Evolutionary conservation across 495 filamentous ascomycete species (phyloP).

Genomic region (Penicillium goetzii): DNA sequence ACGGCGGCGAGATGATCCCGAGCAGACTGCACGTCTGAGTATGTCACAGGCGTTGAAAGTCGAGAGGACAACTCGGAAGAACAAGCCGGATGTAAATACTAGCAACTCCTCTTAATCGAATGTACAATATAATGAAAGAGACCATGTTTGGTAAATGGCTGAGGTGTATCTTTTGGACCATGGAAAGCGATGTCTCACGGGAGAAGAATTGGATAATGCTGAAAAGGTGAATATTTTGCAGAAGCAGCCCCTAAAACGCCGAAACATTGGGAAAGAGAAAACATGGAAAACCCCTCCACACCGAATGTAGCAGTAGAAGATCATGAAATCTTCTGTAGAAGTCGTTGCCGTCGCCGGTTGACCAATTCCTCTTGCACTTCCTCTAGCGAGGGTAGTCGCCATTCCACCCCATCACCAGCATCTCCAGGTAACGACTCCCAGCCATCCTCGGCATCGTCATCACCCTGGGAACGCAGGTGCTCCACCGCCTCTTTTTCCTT

Average conservation of each 20-base stretch:
- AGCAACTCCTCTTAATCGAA: conserved; percentile 27
- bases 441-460: conserved; percentile 53
- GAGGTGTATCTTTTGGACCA: conserved; percentile 29
- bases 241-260: conserved; percentile 35
- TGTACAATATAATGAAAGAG: conserved; percentile 31
- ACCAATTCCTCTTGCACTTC: conserved; percentile 93
- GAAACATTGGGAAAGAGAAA: conserved; percentile 23
- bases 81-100: conserved; percentile 30
- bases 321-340: conserved; percentile 79
- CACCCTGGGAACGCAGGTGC: conserved; percentile 55
- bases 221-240: conserved; percentile 26
- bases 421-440: conserved; percentile 92
- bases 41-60: conserved; percentile 48
- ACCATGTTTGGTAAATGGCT: conserved; percentile 4
- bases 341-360: conserved; percentile 76
- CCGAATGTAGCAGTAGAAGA: conserved; percentile 4
- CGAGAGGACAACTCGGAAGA: conserved; percentile 41
- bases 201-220: conserved; percentile 18
- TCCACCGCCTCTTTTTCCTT: conserved; percentile 84
- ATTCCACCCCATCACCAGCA: conserved; percentile 77
- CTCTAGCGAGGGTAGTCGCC: conserved; percentile 82
- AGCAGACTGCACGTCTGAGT: conserved; percentile 41
- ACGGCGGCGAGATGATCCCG: conserved; percentile 44
- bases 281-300: conserved; percentile 13
- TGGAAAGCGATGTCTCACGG: conserved; percentile 9